phyloP scores from a whole-genome alignment of 768 basidiomycete species.

The Naematelia encephala region DNA sequence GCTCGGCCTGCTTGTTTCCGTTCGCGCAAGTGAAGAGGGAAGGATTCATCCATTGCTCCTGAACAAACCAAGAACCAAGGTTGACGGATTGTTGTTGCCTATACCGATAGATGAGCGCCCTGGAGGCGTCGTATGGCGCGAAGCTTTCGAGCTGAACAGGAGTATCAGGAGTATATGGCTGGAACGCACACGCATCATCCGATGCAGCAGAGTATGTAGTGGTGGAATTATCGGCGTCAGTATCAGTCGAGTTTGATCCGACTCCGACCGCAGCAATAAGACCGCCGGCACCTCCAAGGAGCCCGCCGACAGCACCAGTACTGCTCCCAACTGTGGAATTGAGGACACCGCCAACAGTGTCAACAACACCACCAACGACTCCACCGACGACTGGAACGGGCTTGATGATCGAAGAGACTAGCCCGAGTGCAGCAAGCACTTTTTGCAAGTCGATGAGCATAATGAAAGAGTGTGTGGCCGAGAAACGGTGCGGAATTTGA shows the following conservation, averaged over 20 bases:
- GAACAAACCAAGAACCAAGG: conserved; percentile 68
- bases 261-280: conserved; percentile 15
- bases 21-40: conserved; percentile 62
- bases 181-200: conserved; percentile 19
- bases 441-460: conserved; percentile 38
- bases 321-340: conserved; percentile 9
- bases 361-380: conserved; percentile 22
- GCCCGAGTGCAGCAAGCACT: conserved; percentile 25
- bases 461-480: background rate
- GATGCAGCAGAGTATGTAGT: conserved; percentile 1
- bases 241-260: background rate
- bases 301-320: conserved; percentile 13
- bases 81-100: conserved; percentile 65
- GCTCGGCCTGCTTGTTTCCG: conserved; percentile 58
- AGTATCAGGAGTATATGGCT: conserved; percentile 24
- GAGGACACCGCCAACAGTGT: conserved; percentile 21
- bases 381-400: conserved; percentile 24
- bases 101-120: conserved; percentile 60
- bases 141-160: conserved; percentile 52
- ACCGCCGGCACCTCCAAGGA: conserved; percentile 20
- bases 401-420: conserved; percentile 32
- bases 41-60: conserved; percentile 72
- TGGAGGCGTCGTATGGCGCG: conserved; percentile 56
- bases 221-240: background rate
- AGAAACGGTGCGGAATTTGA: background rate